Percentiles rank a stretch among this genome's conserved stretches.
Conservation (phyloP, 805 yeast species). For the Kockiozyma suomiensis region DNA sequence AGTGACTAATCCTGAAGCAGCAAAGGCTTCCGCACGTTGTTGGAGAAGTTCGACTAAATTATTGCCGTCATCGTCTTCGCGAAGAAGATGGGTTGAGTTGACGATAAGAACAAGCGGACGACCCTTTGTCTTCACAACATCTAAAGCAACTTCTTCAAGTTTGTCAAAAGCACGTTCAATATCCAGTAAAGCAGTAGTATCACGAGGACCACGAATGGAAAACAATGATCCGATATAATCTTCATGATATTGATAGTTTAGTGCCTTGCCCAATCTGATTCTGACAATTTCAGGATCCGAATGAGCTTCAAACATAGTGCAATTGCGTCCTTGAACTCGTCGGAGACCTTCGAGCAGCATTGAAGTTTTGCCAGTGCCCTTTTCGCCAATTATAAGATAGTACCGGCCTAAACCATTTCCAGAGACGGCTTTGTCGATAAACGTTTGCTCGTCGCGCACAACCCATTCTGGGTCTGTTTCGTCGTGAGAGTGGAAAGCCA, state of each 20-base stretch:
- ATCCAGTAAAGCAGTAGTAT: slow-evolving; percentile 77
- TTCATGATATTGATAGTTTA: slow-evolving; percentile 72
- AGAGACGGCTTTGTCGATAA: slow-evolving; percentile 63
- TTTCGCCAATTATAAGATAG: slow-evolving; percentile 74
- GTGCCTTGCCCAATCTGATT: slow-evolving; percentile 71
- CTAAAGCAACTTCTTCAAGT: slow-evolving; percentile 70
- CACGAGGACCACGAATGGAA: slow-evolving; percentile 81
- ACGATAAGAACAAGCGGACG: slow-evolving; percentile 70
- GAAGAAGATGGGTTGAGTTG: slow-evolving; percentile 73
- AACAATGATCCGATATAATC: slow-evolving; percentile 83
- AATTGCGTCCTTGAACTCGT: slow-evolving; percentile 62
- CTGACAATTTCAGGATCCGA: slow-evolving; percentile 84
- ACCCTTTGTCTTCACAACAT: slow-evolving; percentile 43
- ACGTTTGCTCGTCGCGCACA: slow-evolving; percentile 67
- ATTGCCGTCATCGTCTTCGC: slow-evolving; percentile 72
- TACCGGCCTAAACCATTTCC: slow-evolving; percentile 72
- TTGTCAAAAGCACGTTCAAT: slow-evolving; percentile 81
- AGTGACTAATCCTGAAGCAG: slow-evolving; percentile 72
- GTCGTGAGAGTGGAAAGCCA: slow-evolving; percentile 51
- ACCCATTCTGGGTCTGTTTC: slow-evolving; percentile 32
- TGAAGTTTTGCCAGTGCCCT: slow-evolving; percentile 84
- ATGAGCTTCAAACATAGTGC: slow-evolving; percentile 77
- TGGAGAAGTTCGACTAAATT: slow-evolving; percentile 73
- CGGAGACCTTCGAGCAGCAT: slow-evolving; percentile 71
- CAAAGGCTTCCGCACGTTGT: slow-evolving; percentile 77